Evolutionary conservation across 345 rosid genomes (phyloP), one percentile per base, ranked within the genome.

Genomic region (Camelina laxa): DNA sequence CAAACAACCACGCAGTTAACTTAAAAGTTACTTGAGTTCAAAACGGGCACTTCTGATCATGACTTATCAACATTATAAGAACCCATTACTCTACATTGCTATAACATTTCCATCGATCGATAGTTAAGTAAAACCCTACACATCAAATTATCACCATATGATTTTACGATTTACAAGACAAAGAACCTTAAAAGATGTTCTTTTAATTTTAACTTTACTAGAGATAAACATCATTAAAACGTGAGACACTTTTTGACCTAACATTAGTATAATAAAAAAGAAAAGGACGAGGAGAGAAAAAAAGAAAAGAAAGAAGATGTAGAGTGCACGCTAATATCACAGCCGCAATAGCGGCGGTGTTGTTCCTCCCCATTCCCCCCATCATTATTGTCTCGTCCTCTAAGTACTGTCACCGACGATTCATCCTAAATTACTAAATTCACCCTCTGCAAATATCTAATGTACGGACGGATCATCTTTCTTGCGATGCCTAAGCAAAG

Each of bases 281-380:
- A 42, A 17, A 60, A 53, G 22, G 68, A 60, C 22, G 66, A 62
- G 17, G 50, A 10, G 21, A 45, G 45, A 60, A 49, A 27, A 53
- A 16, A 49, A 27, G 41, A 16, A 17, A 60, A 53, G 22, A 60
- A 71, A 57, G 35, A 53, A 66, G 67, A 73, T 68, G 60, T 70
- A 62, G 61, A 71, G 80, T 81, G 92, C 84, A 89, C 89, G 87
- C 88, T 89, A 86, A 86, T 80, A 84, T 87, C 82, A 42, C 82
- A 82, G 97, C 98, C 96, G 98, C 88, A 82, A 88, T 85, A 78
- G 63, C 92, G 88, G 92, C 92, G 81, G 38, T 68, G 45, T 65
- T 73, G 36, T 33, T 33, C 36, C 75, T 15, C 59, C 58, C 45
- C 48, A 31, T 33, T 20, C 17, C 47, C 10, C 45, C 12, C 54